These are phyloP conservation scores for Pichia occidentalis DNA, from an alignment of 805 yeast genomes.

Conservation along the genomic window DNA sequence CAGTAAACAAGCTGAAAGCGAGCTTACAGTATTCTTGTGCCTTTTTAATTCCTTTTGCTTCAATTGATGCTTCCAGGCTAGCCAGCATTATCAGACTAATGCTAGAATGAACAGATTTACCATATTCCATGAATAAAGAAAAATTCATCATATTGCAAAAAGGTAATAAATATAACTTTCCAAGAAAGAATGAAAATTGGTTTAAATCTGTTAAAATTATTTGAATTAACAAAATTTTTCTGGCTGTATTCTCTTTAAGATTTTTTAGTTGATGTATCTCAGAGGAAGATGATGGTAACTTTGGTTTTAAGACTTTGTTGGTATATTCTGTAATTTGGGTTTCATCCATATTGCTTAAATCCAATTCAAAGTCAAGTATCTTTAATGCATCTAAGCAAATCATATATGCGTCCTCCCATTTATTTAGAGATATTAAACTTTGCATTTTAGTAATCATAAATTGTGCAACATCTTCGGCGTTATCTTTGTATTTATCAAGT, in stretches of 20 bases:
- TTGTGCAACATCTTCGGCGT: slow-evolving; percentile 29
- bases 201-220: slow-evolving; percentile 37
- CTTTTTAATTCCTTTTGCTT: slow-evolving; percentile 29
- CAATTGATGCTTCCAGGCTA: slow-evolving; percentile 24
- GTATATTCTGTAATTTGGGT: slow-evolving; percentile 18
- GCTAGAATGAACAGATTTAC: slow-evolving; percentile 35
- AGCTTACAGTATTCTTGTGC: slow-evolving; percentile 38
- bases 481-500: slow-evolving; percentile 25
- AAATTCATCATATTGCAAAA: slow-evolving; percentile 32
- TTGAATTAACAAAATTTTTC: slow-evolving; percentile 29
- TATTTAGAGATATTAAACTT: slow-evolving; percentile 30
- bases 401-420: slow-evolving; percentile 29
- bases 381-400: slow-evolving; percentile 33
- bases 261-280: slow-evolving; percentile 32
- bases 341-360: slow-evolving; percentile 1
- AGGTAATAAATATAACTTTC: slow-evolving; percentile 25
- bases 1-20: slow-evolving; percentile 32
- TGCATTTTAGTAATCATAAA: slow-evolving; percentile 34
- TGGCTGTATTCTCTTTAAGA: slow-evolving; percentile 22
- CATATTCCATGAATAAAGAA: slow-evolving; percentile 32
- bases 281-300: slow-evolving; percentile 34
- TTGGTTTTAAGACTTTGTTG: slow-evolving; percentile 19
- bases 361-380: slow-evolving; percentile 28
- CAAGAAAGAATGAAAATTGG: slow-evolving; percentile 28
- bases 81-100: slow-evolving; percentile 37